Evolutionary conservation across 1,284 basidiomycete genomes (phyloP).

Genomic region (Meira nashicola): DNA sequence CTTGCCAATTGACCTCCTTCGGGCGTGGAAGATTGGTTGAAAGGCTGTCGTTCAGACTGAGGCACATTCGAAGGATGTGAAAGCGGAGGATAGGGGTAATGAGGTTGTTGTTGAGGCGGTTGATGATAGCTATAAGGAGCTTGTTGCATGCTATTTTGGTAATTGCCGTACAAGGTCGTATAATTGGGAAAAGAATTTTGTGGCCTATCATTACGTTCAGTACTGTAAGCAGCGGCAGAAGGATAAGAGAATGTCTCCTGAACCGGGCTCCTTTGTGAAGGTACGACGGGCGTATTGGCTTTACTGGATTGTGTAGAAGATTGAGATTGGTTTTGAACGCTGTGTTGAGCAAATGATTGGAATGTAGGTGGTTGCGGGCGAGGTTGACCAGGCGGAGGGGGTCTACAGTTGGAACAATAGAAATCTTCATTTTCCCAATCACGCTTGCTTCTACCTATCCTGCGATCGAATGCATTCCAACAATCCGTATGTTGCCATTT

Average conservation of each 20-base stretch:
- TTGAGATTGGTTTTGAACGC: no score
- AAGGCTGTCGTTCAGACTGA: not conserved
- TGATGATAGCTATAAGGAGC: not conserved
- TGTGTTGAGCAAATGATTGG: no score
- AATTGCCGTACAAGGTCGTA: no score
- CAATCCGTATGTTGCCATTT: conserved; percentile 61
- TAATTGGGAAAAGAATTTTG: not conserved
- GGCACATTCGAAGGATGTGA: not conserved
- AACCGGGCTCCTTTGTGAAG: no score
- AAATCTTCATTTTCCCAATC: conserved; percentile 43
- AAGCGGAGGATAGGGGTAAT: not conserved
- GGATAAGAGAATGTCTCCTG: not conserved
- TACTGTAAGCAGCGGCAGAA: not conserved
- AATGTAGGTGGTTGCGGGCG: conserved; percentile 19
- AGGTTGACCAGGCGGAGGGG: conserved; percentile 23
- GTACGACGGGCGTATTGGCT: no score
- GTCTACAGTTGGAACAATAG: conserved; percentile 34
- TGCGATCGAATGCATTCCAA: conserved; percentile 47
- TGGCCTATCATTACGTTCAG: not conserved
- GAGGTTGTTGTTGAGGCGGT: conserved; percentile 8
- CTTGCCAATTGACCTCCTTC: not conserved
- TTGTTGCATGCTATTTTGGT: no score
- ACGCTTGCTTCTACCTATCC: conserved; percentile 15
- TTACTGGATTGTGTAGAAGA: no score
- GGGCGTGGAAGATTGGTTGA: not conserved